A percentile compares a stretch with the other conserved stretches of the same genome.
Evolutionary conservation across 2,329 filamentous ascomycete genomes (phyloP).

Genomic region (Lecanicillium sp.): DNA sequence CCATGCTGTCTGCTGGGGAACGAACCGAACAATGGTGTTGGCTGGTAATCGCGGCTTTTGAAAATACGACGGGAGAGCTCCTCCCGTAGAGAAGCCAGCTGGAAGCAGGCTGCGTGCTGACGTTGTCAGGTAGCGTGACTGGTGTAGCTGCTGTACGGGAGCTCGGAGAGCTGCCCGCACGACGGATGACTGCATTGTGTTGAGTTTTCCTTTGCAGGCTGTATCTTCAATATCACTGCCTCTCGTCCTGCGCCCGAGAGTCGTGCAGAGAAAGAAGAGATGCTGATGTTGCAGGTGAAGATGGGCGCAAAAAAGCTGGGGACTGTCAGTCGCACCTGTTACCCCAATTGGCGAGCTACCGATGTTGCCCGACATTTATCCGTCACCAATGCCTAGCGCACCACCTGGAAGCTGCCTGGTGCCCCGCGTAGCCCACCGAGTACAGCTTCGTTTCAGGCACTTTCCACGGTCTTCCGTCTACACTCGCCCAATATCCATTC

Average conservation of each 20-base stretch:
- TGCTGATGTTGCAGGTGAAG: background rate
- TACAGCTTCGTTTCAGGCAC: too few relatives aligned
- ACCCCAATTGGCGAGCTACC: background rate
- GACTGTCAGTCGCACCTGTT: background rate
- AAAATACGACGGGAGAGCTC: constrained; percentile 64
- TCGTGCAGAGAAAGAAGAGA: background rate
- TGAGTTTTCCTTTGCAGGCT: constrained; percentile 5
- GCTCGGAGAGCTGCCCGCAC: constrained; percentile 20
- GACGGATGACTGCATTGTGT: constrained; percentile 20
- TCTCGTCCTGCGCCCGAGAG: background rate
- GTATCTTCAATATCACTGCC: background rate
- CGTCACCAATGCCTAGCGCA: background rate
- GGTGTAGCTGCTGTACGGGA: constrained; percentile 10
- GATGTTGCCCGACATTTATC: constrained; percentile 4
- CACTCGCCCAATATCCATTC: too few relatives aligned
- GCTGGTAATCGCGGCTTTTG: constrained; percentile 67
- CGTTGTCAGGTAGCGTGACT: constrained; percentile 20
- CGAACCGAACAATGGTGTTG: constrained; percentile 92
- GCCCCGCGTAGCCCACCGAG: too few relatives aligned
- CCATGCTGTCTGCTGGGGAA: constrained; percentile 99
- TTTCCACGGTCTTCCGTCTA: too few relatives aligned
- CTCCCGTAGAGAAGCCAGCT: constrained; percentile 20
- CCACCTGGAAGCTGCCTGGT: too few relatives aligned
- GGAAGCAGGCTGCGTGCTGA: constrained; percentile 24
- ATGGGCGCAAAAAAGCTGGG: too few relatives aligned